These are phyloP conservation scores for Phytophthora crassamura DNA, from an alignment of 352 stramenopile genomes.

Conservation along the genomic window DNA sequence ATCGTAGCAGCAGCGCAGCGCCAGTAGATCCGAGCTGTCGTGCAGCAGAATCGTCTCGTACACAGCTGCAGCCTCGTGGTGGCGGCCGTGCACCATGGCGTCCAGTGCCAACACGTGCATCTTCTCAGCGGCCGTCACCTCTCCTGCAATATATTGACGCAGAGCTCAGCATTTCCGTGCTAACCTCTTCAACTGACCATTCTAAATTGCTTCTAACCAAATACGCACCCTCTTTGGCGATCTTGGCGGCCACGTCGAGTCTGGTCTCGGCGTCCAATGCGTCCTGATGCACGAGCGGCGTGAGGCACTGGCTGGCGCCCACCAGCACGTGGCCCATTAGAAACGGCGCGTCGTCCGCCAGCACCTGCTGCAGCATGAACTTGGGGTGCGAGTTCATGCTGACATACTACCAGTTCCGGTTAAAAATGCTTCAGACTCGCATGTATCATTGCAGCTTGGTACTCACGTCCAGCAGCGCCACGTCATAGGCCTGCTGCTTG, in stretches of 20 bases:
- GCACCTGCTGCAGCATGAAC: conserved; percentile 71
- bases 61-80: conserved; percentile 66
- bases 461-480: conserved; percentile 70
- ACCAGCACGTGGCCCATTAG: conserved; percentile 89
- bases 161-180: conserved; percentile 4
- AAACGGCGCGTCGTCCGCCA: conserved; percentile 67
- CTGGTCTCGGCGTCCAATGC: conserved; percentile 51
- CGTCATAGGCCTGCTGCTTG: conserved; percentile 75
- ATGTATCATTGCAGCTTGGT: not conserved
- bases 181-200: not conserved
- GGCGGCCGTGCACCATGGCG: conserved; percentile 68
- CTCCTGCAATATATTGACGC: conserved; percentile 13
- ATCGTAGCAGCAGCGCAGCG: conserved; percentile 80
- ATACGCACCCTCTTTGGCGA: conserved; percentile 47
- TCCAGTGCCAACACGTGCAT: conserved; percentile 80
- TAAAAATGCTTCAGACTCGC: conserved; percentile 18
- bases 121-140: conserved; percentile 56
- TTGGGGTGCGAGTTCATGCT: conserved; percentile 84
- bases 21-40: conserved; percentile 73
- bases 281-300: conserved; percentile 72
- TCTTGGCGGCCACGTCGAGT: conserved; percentile 40
- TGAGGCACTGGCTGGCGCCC: conserved; percentile 71
- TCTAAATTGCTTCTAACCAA: not conserved
- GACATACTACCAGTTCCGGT: conserved; percentile 56
- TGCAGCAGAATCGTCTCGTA: conserved; percentile 86